Base-by-base conservation (phyloP, 768 basidiomycete species). In the Filobasidium wieringae region DNA sequence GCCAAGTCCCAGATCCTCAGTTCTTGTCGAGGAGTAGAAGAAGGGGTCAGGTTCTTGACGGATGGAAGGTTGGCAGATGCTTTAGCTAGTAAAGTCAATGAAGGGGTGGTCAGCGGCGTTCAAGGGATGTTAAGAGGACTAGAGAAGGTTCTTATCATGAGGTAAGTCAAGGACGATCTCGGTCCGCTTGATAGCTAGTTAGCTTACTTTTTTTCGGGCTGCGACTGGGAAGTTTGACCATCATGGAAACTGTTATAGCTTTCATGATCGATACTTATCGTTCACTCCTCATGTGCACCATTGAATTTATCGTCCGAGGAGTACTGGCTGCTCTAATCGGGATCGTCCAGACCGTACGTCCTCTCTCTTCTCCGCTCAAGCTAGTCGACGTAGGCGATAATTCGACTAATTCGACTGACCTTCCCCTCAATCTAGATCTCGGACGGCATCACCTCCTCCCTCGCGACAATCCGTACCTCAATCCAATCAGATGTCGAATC, bases 221-320 rank as follows among this genome's bases (percentile, higher is more conserved):
- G 9, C 11, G n/a, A n/a, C 36, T 37, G 36, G 29, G n/a, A 75
- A 68, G 87, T 2, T 76, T 96, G 56, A 93, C 87, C 0, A 77
- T 83, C 34, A 85, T 93, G 81, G 88, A 95, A 69, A 83, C 79
- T 0, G 80, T 92, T 66, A 84, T 91, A 74, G 89, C 87, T 66
- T 96, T 97, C 73, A 80, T 95, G 63, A 81, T 97, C 63, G 86
- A 89, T 74, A 81, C 85, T 45, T 97, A 95, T 70, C 85, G 91
- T 37, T 92, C 90, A 2, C 87, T 92, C 2, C 84, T 93, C 67
- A 79, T 99, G 53, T 99, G 93, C 72, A 90, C 95, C 64, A 76
- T 95, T 63, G 90, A 97, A 73, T 79, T 97, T 41, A 83, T 87
- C 24, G 82, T 99, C 9, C 79, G 83, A 29, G 90, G 90, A 17